Percentiles rank a stretch among this genome's conserved stretches.
Conservation (phyloP, 2,329 filamentous ascomycete genomes). For the Aspergillus puulaauensis region DNA sequence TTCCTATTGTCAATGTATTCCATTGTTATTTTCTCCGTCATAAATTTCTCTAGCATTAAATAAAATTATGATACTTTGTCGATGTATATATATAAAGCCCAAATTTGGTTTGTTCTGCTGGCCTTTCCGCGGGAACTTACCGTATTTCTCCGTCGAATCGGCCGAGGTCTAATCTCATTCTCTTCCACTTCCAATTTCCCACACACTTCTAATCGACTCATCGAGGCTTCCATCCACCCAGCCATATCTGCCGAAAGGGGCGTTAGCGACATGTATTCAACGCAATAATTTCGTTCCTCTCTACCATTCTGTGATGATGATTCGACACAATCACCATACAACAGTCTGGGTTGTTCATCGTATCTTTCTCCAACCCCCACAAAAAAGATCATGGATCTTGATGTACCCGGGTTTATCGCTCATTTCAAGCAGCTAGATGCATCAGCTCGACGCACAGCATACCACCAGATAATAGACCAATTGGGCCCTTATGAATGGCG, state of each 20-base stretch:
- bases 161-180: neutral
- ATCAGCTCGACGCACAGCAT: conserved; percentile 22
- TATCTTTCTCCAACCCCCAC: neutral
- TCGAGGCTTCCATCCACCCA: too few species aligned
- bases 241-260: neutral
- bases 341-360: neutral
- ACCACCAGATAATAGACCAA: conserved; percentile 27
- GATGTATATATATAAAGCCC: neutral
- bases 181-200: neutral
- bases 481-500: conserved; percentile 33
- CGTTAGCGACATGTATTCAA: neutral
- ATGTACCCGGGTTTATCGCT: conserved; percentile 15
- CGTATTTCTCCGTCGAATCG: neutral
- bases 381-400: conserved; percentile 1
- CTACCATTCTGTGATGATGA: neutral
- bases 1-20: conserved; percentile 15
- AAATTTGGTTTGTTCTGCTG: neutral
- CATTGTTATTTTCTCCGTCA: neutral
- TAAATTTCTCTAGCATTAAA: neutral
- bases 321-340: neutral
- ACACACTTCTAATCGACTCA: neutral
- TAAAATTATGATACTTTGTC: neutral
- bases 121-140: neutral
- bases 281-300: neutral
- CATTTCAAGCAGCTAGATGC: conserved; percentile 24